These are phyloP conservation scores for Trametes sanguinea DNA, from an alignment of 768 basidiomycete genomes.

Conservation along the genomic window DNA sequence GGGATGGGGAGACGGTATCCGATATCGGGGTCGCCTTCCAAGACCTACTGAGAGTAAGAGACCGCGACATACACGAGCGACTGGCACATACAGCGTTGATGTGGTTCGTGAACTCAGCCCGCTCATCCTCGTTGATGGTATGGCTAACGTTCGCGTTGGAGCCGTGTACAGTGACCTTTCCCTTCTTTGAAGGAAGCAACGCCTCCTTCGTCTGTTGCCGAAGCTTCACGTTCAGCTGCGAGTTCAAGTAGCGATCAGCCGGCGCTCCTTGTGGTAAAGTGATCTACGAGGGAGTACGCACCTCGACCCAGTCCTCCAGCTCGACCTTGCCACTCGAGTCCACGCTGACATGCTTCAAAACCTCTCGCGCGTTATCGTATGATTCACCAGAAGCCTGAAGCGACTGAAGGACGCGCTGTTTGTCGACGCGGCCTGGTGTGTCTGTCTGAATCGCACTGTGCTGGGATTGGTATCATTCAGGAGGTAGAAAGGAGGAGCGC, in stretches of 20 bases:
- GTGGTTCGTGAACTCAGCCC: conserved; percentile 95
- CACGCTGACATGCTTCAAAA: conserved; percentile 90
- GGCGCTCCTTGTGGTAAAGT: background rate
- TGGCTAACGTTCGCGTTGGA: conserved; percentile 95
- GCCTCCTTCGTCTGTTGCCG: conserved; percentile 44
- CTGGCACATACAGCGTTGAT: conserved; percentile 79
- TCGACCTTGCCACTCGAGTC: conserved; percentile 96
- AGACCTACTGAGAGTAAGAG: conserved; percentile 54
- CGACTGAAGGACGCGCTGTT: conserved; percentile 75
- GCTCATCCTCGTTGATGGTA: conserved; percentile 96
- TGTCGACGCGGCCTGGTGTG: conserved; percentile 80
- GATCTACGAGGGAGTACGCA: conserved; percentile 39
- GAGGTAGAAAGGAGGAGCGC: conserved; percentile 35
- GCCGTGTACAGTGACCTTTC: conserved; percentile 92
- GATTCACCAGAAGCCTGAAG: conserved; percentile 82
- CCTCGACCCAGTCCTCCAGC: conserved; percentile 98
- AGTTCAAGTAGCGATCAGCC: conserved; percentile 22
- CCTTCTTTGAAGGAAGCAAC: conserved; percentile 65
- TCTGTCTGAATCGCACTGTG: conserved; percentile 73
- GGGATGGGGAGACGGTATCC: conserved; percentile 86
- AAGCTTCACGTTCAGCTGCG: conserved; percentile 81
- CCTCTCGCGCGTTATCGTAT: conserved; percentile 87
- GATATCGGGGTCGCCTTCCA: conserved; percentile 89
- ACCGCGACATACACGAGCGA: background rate
- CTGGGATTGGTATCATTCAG: background rate